Percentiles rank a stretch among this genome's conserved stretches.
phyloP scores from a whole-genome alignment of 1,284 basidiomycete genomes.

The Trametes hirsuta region DNA sequence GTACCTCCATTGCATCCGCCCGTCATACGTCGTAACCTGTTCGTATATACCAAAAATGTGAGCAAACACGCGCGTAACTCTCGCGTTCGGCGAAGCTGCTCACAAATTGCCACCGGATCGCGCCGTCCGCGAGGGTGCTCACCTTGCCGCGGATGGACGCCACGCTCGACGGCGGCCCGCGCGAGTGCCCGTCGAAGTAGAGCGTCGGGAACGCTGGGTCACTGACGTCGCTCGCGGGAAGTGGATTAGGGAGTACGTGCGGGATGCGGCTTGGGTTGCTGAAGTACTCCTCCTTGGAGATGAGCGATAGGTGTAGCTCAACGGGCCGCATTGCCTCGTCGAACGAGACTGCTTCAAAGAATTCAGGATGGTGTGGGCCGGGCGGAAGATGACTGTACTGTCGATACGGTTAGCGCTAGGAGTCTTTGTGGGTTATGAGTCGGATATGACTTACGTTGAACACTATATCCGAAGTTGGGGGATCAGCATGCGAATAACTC shows the following conservation, averaged over 20 bases:
- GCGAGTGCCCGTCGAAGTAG: conserved; percentile 56
- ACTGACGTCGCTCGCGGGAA: conserved; percentile 19
- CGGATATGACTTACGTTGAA: conserved; percentile 55
- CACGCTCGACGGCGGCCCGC: conserved; percentile 40
- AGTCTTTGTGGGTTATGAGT: background rate
- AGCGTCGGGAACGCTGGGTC: conserved; percentile 48
- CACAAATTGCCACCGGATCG: conserved; percentile 68
- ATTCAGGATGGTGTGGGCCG: conserved; percentile 45
- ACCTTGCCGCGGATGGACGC: conserved; percentile 58
- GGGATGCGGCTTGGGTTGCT: conserved; percentile 16
- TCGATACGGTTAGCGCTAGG: background rate
- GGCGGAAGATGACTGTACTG: conserved; percentile 42
- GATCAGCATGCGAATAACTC: background rate
- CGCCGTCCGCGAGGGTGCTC: conserved; percentile 52
- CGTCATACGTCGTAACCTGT: conserved; percentile 31
- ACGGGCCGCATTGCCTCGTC: conserved; percentile 67
- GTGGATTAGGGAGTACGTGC: conserved; percentile 7
- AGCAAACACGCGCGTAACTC: conserved; percentile 11
- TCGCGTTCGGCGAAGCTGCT: conserved; percentile 31
- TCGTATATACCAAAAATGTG: background rate
- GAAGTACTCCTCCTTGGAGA: conserved; percentile 33
- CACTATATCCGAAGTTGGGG: conserved; percentile 38
- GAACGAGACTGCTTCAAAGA: conserved; percentile 59
- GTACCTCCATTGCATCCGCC: conserved; percentile 33
- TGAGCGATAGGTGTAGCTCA: conserved; percentile 56